A percentile compares a stretch with the other conserved stretches of the same genome.
Conservation (phyloP, 768 basidiomycete species). For the Mycena latifolia region DNA sequence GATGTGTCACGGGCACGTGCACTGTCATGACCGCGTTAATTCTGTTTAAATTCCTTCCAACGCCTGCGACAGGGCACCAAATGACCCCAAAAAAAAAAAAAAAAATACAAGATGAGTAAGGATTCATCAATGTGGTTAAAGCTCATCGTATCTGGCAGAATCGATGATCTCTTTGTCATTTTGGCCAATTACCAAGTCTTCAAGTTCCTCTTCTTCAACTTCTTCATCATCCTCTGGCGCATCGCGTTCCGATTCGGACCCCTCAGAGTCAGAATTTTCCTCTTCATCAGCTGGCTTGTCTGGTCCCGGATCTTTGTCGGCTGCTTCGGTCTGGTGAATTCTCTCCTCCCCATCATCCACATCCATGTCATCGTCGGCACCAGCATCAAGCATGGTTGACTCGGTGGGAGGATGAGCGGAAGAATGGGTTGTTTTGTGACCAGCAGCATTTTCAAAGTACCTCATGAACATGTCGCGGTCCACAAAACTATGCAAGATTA, state of each 20-base stretch:
- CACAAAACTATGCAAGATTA: constrained; percentile 51
- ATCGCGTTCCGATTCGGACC: not conserved
- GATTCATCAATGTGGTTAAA: not conserved
- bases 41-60: too few species aligned
- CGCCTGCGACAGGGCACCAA: not conserved
- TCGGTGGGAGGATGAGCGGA: not conserved
- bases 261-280: not conserved
- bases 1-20: too few species aligned
- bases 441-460: constrained; percentile 45
- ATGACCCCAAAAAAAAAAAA: not conserved
- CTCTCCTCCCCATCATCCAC: not conserved
- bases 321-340: too few species aligned
- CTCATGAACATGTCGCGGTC: too few species aligned
- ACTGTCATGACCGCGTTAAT: too few species aligned
- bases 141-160: not conserved
- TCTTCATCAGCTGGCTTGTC: not conserved
- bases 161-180: constrained; percentile 1
- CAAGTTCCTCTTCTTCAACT: not conserved
- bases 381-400: too few species aligned
- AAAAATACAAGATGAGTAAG: not conserved
- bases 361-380: constrained; percentile 14
- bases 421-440: constrained; percentile 35
- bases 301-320: not conserved
- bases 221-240: too few species aligned
- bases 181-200: not conserved